Conservation (phyloP, 495 filamentous ascomycete genomes). For the Glonium stellatum region DNA sequence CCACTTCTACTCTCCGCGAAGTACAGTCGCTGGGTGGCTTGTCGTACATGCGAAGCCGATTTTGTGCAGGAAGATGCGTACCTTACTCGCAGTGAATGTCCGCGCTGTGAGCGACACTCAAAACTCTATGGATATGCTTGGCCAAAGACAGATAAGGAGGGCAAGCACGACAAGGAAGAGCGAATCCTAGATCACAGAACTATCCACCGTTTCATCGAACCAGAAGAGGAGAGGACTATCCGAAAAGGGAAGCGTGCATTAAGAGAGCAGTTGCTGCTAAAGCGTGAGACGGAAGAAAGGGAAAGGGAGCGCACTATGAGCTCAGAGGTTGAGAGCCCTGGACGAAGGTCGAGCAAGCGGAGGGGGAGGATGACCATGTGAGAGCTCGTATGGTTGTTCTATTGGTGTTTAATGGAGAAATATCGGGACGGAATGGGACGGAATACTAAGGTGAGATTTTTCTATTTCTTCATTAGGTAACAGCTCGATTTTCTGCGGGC, state of each 20-base stretch:
- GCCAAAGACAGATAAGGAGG: conserved; percentile 84
- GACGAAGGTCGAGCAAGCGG: neutral
- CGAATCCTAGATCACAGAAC: conserved; percentile 37
- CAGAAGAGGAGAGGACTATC: conserved; percentile 35
- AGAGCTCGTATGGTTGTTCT: neutral
- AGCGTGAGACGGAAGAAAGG: conserved; percentile 6
- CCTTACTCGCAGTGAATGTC: conserved; percentile 74
- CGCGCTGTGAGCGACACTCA: conserved; percentile 87
- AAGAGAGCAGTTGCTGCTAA: neutral
- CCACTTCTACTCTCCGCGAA: conserved; percentile 62
- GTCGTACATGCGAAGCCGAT: conserved; percentile 66
- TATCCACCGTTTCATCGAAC: conserved; percentile 37
- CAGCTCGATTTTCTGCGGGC: neutral
- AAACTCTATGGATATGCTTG: conserved; percentile 92
- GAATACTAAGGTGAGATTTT: neutral
- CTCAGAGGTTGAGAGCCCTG: neutral
- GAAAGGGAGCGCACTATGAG: neutral
- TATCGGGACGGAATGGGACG: too few relatives aligned
- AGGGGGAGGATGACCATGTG: conserved; percentile 2
- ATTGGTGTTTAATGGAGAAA: too few relatives aligned
- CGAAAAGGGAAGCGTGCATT: conserved; percentile 24
- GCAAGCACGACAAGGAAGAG: conserved; percentile 64
- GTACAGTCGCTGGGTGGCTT: conserved; percentile 77
- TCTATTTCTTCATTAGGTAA: neutral
- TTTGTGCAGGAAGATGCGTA: conserved; percentile 88